Evolutionary conservation across 163 green algal genomes (phyloP).

Genomic region (Prototheca cutis): DNA sequence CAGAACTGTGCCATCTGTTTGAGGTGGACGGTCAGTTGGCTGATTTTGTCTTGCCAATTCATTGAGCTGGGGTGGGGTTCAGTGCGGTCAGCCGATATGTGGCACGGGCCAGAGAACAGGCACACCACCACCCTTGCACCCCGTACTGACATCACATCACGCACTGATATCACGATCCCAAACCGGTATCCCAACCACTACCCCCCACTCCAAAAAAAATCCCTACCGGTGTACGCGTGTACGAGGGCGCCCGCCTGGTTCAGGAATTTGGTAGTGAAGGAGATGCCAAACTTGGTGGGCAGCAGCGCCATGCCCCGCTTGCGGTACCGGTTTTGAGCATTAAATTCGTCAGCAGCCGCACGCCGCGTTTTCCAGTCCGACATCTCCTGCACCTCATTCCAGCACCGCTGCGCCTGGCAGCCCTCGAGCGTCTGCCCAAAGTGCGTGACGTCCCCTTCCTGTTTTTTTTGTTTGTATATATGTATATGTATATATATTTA

Average conservation of each 20-base stretch:
- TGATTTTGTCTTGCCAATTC: too few relatives aligned
- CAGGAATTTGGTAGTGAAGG: slow-evolving; percentile 82
- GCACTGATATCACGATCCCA: too few relatives aligned
- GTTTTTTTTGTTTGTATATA: too few relatives aligned
- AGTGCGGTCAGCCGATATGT: too few relatives aligned
- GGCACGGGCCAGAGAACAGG: too few relatives aligned
- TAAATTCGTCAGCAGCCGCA: slow-evolving; percentile 42
- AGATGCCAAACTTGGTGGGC: slow-evolving; percentile 95
- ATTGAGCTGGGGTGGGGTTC: too few relatives aligned
- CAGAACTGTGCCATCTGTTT: slow-evolving; percentile 79
- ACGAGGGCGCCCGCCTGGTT: slow-evolving; percentile 78
- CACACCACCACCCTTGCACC: too few relatives aligned
- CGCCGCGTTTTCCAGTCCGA: slow-evolving; percentile 23
- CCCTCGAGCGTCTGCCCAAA: slow-evolving; percentile 63
- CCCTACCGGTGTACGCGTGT: slow-evolving; percentile 71
- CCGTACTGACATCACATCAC: too few relatives aligned
- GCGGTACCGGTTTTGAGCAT: slow-evolving; percentile 48
- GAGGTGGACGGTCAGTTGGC: too few relatives aligned
- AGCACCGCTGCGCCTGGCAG: slow-evolving; percentile 60
- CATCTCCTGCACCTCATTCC: slow-evolving; percentile 34
- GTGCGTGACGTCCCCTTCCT: slow-evolving; percentile 63
- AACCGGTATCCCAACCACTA: too few relatives aligned
- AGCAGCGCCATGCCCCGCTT: slow-evolving; percentile 82
- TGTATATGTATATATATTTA: too few relatives aligned
- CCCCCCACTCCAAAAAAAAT: too few relatives aligned